These are phyloP conservation scores for Hymenoscyphus fraxineus DNA, from an alignment of 2,329 filamentous ascomycete species.

Conservation along the genomic window DNA sequence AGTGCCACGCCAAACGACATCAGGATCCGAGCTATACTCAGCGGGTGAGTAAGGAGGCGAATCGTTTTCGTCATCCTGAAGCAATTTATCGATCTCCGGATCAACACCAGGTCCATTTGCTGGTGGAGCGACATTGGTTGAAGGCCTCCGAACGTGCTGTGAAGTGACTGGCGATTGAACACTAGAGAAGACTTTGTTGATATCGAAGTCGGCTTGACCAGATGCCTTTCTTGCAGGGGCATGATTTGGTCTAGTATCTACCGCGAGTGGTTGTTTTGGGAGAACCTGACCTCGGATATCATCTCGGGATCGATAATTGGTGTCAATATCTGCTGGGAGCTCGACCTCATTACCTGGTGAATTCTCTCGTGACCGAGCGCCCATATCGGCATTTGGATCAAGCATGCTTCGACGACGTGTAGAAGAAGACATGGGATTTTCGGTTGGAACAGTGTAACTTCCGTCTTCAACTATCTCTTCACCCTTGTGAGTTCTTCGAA, in stretches of 20 bases:
- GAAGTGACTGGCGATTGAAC: conserved; percentile 68
- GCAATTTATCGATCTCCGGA: conserved; percentile 82
- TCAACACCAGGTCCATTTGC: conserved; percentile 65
- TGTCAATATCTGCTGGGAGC: conserved; percentile 31
- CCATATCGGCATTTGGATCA: conserved; percentile 36
- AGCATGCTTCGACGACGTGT: conserved; percentile 39
- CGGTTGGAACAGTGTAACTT: conserved; percentile 40
- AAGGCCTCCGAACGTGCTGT: conserved; percentile 43
- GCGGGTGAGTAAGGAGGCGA: conserved; percentile 81
- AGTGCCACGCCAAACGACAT: conserved; percentile 73
- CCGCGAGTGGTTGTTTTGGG: conserved; percentile 32
- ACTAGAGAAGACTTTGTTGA: conserved; percentile 79
- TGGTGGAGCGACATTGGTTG: conserved; percentile 39
- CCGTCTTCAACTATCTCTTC: conserved; percentile 86
- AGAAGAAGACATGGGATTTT: conserved; percentile 27
- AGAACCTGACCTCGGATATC: conserved; percentile 24
- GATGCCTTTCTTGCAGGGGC: conserved; percentile 28
- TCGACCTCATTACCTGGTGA: conserved; percentile 36
- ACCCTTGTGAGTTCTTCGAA: conserved; percentile 90
- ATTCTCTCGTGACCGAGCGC: conserved; percentile 34
- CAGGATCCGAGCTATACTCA: conserved; percentile 66
- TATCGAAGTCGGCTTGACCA: conserved; percentile 59
- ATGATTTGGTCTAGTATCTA: conserved; percentile 28
- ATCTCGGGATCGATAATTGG: conserved; percentile 29
- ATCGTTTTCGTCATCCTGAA: conserved; percentile 74